Conservation (phyloP, 352 stramenopile genomes). For the Globisporangium rhizosaccharum region DNA sequence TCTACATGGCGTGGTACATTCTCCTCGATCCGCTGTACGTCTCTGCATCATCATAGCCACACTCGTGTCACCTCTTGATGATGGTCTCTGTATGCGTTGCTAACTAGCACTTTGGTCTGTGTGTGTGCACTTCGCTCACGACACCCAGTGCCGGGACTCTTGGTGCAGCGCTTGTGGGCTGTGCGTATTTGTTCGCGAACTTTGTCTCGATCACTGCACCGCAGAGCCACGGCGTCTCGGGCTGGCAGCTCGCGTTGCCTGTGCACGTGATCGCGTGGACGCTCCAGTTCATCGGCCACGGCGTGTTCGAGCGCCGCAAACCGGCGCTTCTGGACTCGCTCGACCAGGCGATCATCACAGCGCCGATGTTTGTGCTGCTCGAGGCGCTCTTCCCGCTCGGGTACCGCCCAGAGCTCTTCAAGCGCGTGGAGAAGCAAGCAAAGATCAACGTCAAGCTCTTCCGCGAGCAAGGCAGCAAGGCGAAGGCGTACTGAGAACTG, state of each 20-base stretch:
- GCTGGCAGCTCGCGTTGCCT: slow-evolving; percentile 47
- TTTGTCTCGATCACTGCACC: slow-evolving; percentile 38
- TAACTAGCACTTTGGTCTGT: not conserved
- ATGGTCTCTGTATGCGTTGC: not conserved
- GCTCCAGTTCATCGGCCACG: slow-evolving; percentile 83
- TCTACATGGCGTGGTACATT: slow-evolving; percentile 86
- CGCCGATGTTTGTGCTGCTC: slow-evolving; percentile 84
- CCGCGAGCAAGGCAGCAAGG: slow-evolving; percentile 16
- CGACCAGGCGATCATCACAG: slow-evolving; percentile 74
- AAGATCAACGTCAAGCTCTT: slow-evolving; percentile 62
- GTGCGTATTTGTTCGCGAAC: slow-evolving; percentile 54
- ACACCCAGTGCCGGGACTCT: slow-evolving; percentile 36
- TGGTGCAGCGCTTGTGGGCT: slow-evolving; percentile 43
- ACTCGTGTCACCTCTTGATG: no score
- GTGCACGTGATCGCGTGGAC: slow-evolving; percentile 68
- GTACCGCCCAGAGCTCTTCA: slow-evolving; percentile 66
- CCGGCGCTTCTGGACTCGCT: slow-evolving; percentile 82
- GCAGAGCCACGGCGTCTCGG: slow-evolving; percentile 25
- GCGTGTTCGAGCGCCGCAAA: slow-evolving; percentile 80
- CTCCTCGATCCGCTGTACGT: slow-evolving; percentile 45
- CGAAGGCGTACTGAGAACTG: not conserved
- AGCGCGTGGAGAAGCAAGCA: slow-evolving; percentile 51
- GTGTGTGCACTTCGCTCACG: not conserved
- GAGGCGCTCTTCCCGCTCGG: slow-evolving; percentile 74
- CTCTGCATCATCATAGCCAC: not conserved